Conservation (phyloP, 108 stramenopile species). For the Aurantiochytrium sp. region DNA sequence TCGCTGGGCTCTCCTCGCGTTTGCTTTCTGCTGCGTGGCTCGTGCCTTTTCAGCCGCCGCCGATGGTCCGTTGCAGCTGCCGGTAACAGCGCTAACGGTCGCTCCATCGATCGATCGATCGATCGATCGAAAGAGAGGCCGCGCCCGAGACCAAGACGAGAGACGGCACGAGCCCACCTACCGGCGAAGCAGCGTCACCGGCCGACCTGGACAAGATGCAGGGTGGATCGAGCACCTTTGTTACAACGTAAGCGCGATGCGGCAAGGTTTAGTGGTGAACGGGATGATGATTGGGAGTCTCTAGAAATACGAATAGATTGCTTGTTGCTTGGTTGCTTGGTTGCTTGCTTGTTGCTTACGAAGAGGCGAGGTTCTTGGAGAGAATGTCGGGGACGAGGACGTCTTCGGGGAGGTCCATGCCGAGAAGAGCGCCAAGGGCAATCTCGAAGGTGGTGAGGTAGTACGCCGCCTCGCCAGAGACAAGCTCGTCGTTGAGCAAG, state of each 20-base stretch:
- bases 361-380: not conserved
- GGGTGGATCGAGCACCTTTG: not conserved
- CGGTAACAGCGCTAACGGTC: too few relatives aligned
- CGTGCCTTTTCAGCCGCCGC: too few relatives aligned
- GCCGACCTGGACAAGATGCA: not conserved
- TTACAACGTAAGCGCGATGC: not conserved
- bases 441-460: slow-evolving; percentile 16
- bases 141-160: too few relatives aligned
- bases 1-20: too few relatives aligned
- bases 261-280: too few relatives aligned
- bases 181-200: not conserved
- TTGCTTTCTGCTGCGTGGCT: too few relatives aligned
- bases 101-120: too few relatives aligned
- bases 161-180: not conserved
- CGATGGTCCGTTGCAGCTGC: too few relatives aligned
- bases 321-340: not conserved
- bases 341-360: not conserved
- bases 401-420: not conserved
- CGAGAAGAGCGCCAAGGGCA: not conserved
- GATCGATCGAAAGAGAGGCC: too few relatives aligned
- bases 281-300: too few relatives aligned
- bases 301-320: too few relatives aligned
- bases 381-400: not conserved
- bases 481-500: not conserved
- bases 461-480: not conserved